Evolutionary conservation across 2,329 filamentous ascomycete species (phyloP).

Genomic region (Cercospora citrullina): DNA sequence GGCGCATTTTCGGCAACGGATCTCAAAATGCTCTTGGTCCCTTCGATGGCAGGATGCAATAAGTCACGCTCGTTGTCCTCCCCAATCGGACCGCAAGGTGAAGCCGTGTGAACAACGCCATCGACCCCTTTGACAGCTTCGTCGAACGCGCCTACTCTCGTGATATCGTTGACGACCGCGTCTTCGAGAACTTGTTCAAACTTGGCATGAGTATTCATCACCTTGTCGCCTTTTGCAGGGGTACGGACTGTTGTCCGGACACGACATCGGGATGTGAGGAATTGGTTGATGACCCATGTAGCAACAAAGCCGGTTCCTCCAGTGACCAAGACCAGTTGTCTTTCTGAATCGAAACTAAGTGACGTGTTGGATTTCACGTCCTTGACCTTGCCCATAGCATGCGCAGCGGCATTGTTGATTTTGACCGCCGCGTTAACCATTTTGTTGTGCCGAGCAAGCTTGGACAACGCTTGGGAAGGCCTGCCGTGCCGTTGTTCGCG

Average conservation of each 20-base stretch:
- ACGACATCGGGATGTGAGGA: background rate
- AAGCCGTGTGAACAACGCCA: background rate
- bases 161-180: background rate
- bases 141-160: background rate
- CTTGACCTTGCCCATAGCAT: background rate
- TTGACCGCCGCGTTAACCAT: background rate
- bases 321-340: background rate
- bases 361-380: background rate
- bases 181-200: background rate
- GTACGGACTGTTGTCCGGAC: background rate
- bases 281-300: background rate
- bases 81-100: background rate
- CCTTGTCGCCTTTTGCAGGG: background rate
- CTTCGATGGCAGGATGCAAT: background rate
- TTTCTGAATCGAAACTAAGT: background rate
- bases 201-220: background rate
- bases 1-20: background rate
- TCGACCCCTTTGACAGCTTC: background rate
- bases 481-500: too few relatives aligned
- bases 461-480: background rate
- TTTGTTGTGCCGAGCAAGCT: background rate
- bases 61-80: background rate
- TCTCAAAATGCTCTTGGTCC: background rate
- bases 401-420: background rate
- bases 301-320: background rate